Evolutionary conservation across 2,329 filamentous ascomycete genomes (phyloP), one percentile per base, ranked within the genome.

Genomic region (Cladosporium sp.): DNA sequence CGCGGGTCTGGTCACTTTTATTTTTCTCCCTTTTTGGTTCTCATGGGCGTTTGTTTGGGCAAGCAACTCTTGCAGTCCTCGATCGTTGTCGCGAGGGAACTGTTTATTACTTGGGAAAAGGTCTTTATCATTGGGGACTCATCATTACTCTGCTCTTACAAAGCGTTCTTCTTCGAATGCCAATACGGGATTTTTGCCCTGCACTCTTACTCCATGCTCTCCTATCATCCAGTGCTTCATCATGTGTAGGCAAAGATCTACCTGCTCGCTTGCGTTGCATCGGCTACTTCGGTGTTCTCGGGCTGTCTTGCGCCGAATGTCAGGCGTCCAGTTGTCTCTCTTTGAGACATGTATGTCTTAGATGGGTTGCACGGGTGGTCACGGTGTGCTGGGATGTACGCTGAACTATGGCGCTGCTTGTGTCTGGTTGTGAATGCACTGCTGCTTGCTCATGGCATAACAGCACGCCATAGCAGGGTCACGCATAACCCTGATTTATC

Each of bases 281-380:
- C 18, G 37, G n/a, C 37, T 18, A 44, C 18, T 8, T 44, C 37
- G 37, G 37, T 26, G 16, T 2, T 7, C 8, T 10, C 37, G 37
- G 18, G 37, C 6, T n/a, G 5, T 44, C 18, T 44, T n/a, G 37
- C 14, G 14, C 28, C 49, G 28, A 26, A 10, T 2, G 5, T 16
- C 23, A 18, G 49, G 16, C 49, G 29, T 56, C 5, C 29, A 33
- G 52, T 40, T 57, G 55, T 57, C 55, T 59, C 37, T 59, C 31
- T 29, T 26, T 46, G 56, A 59, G 56, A 59, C 56, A 59, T 59
- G 14, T 5, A 59, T 59, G 56, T 59, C 56, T 59, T 28, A 59
- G 56, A 59, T 14, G 23, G 55, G 18, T 57, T 57, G 55, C 55
- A 57, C 55, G 31, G 55, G 21, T 57, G 31, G 33, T 35, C 55